Percentiles rank a stretch among this genome's conserved stretches.
Evolutionary conservation across 2,329 filamentous ascomycete species (phyloP).

Genomic region (Cladophialophora yegresii): DNA sequence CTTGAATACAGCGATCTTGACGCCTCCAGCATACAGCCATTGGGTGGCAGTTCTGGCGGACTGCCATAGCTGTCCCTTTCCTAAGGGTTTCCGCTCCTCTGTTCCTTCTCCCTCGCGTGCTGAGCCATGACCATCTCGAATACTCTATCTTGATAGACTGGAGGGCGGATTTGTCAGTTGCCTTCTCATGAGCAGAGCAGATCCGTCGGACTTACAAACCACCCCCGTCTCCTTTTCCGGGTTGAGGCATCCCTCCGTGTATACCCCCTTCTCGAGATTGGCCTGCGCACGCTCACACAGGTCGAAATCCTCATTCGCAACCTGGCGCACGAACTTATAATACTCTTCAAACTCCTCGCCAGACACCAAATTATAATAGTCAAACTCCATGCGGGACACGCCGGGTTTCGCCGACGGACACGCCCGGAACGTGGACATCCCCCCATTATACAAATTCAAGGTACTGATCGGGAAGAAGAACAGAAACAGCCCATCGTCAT

Average conservation of each 20-base stretch:
- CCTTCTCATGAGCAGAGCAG: neutral
- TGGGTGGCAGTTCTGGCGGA: too few relatives aligned
- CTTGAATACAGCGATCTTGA: too few relatives aligned
- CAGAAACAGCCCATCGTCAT: neutral
- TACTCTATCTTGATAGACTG: neutral
- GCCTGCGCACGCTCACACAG: slow-evolving; percentile 58
- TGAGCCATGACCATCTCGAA: neutral
- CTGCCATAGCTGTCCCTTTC: neutral
- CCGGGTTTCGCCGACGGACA: neutral
- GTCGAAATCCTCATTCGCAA: slow-evolving; percentile 59
- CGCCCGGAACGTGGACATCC: neutral
- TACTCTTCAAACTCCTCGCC: neutral
- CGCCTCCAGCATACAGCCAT: too few relatives aligned
- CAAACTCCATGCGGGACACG: neutral
- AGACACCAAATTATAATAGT: neutral
- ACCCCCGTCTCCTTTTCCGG: neutral
- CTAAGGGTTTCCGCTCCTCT: neutral
- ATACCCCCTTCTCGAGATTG: slow-evolving; percentile 56
- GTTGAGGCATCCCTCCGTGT: neutral
- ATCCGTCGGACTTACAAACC: neutral
- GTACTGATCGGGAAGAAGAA: neutral
- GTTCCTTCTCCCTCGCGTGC: neutral
- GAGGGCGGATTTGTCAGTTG: neutral
- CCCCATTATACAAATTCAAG: neutral
- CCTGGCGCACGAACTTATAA: slow-evolving; percentile 38